phyloP scores from a whole-genome alignment of 2,329 filamentous ascomycete genomes.

The Trematosphaeria pertusa region DNA sequence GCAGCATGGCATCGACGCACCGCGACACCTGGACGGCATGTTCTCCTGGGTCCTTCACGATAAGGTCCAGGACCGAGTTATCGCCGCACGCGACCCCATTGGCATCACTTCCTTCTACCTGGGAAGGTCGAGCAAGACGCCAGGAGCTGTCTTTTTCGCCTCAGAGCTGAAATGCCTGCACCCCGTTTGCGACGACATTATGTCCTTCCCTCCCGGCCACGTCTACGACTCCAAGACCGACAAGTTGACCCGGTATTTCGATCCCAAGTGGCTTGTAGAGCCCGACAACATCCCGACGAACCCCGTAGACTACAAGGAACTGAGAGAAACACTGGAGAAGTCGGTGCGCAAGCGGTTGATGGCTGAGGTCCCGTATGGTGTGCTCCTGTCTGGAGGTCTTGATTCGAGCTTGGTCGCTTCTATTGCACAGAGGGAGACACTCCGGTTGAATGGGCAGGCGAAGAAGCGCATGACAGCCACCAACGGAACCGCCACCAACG shows the following conservation, averaged over 20 bases:
- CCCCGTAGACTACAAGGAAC: slow-evolving; percentile 81
- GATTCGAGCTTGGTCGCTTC: slow-evolving; percentile 95
- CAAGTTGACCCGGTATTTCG: slow-evolving; percentile 84
- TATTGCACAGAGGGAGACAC: slow-evolving; percentile 92
- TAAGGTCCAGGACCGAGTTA: slow-evolving; percentile 88
- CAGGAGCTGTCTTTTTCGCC: slow-evolving; percentile 89
- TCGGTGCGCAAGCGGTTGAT: slow-evolving; percentile 96
- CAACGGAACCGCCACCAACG: slow-evolving; percentile 57
- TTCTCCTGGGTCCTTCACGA: slow-evolving; percentile 99
- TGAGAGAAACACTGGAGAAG: slow-evolving; percentile 84
- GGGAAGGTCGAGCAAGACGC: slow-evolving; percentile 82
- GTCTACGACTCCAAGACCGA: slow-evolving; percentile 94
- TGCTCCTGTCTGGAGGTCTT: slow-evolving; percentile 90
- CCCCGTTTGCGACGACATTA: slow-evolving; percentile 93
- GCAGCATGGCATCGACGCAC: slow-evolving; percentile 89
- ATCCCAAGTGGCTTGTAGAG: slow-evolving; percentile 89
- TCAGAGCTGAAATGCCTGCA: slow-evolving; percentile 95
- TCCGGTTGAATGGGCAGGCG: slow-evolving; percentile 74
- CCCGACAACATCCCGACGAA: slow-evolving; percentile 76
- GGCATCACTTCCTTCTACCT: slow-evolving; percentile 98
- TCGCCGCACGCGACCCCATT: slow-evolving; percentile 95
- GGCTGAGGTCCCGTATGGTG: slow-evolving; percentile 98
- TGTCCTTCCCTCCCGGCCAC: slow-evolving; percentile 93
- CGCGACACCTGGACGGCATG: slow-evolving; percentile 96
- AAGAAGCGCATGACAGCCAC: slow-evolving; percentile 46